A percentile compares a stretch with the other conserved stretches of the same genome.
These are phyloP conservation scores for Ophiostoma triangulosporum DNA, from an alignment of 2,329 filamentous ascomycete species.

Conservation along the genomic window DNA sequence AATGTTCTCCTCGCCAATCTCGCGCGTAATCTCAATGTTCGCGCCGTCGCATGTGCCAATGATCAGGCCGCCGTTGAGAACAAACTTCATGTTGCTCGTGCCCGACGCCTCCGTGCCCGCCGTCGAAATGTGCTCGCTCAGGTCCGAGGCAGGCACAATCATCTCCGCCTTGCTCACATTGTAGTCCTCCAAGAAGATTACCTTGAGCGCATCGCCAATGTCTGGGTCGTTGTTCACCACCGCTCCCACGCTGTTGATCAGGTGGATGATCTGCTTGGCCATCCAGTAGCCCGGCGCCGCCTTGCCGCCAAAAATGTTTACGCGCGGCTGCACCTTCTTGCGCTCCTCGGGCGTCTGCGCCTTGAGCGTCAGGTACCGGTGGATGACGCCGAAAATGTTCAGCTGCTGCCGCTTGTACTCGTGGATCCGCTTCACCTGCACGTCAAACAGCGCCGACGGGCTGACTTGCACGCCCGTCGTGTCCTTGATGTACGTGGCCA, in stretches of 20 bases:
- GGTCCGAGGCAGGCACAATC: constrained; percentile 83
- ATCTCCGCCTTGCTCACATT: constrained; percentile 99
- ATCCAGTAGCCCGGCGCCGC: constrained; percentile 99
- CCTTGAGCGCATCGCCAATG: constrained; percentile 87
- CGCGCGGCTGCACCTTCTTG: constrained; percentile 75
- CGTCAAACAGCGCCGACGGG: constrained; percentile 79
- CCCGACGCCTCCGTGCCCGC: constrained; percentile 83
- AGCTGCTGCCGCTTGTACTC: constrained; percentile 99
- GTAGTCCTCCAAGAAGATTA: constrained; percentile 95
- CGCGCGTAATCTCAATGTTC: constrained; percentile 96
- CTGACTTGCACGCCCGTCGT: constrained; percentile 72
- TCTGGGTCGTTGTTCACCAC: constrained; percentile 90
- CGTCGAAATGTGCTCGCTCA: constrained; percentile 97
- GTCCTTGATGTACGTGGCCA: constrained; percentile 82
- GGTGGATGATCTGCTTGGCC: constrained; percentile 97
- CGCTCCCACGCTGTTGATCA: constrained; percentile 80
- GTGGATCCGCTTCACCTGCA: constrained; percentile 98
- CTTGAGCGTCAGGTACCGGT: constrained; percentile 85
- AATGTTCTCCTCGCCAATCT: constrained; percentile 93
- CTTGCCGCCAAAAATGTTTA: constrained; percentile 95
- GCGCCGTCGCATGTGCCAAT: constrained; percentile 97
- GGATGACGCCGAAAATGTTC: constrained; percentile 97
- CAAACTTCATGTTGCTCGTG: constrained; percentile 99
- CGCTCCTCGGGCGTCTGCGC: constrained; percentile 67
- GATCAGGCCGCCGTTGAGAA: constrained; percentile 89